A percentile compares a stretch with the other conserved stretches of the same genome.
Evolutionary conservation across 2,329 filamentous ascomycete species (phyloP).

Genomic region (Neofusicoccum cordaticola): DNA sequence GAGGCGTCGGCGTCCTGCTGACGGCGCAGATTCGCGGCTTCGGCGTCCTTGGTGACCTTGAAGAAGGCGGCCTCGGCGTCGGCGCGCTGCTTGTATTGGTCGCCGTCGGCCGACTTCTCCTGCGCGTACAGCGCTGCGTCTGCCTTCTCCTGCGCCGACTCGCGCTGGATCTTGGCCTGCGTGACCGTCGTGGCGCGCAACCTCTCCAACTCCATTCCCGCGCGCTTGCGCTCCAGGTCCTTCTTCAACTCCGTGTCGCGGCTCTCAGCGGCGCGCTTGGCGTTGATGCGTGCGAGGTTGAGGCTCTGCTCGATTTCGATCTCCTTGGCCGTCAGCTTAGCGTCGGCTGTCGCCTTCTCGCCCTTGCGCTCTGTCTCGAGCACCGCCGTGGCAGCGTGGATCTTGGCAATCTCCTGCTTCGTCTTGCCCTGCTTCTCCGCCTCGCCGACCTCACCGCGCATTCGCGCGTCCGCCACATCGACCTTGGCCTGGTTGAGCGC

Average conservation of each 20-base stretch:
- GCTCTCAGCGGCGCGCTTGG: slow-evolving; percentile 68
- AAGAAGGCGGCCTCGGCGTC: slow-evolving; percentile 54
- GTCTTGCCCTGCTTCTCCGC: slow-evolving; percentile 75
- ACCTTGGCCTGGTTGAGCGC: slow-evolving; percentile 75
- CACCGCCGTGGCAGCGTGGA: slow-evolving; percentile 80
- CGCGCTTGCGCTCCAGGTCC: slow-evolving; percentile 73
- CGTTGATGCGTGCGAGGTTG: slow-evolving; percentile 71
- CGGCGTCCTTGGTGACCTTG: slow-evolving; percentile 39
- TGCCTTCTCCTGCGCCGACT: slow-evolving; percentile 66
- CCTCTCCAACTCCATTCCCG: slow-evolving; percentile 75
- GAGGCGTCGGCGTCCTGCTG: slow-evolving; percentile 47
- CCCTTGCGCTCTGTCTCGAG: slow-evolving; percentile 81
- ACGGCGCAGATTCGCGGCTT: slow-evolving; percentile 42
- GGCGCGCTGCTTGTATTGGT: slow-evolving; percentile 60
- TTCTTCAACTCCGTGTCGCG: slow-evolving; percentile 78
- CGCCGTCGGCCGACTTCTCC: slow-evolving; percentile 49
- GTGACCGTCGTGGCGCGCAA: slow-evolving; percentile 75
- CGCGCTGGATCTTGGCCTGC: slow-evolving; percentile 67
- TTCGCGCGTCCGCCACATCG: slow-evolving; percentile 58
- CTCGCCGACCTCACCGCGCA: slow-evolving; percentile 71
- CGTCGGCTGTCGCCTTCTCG: slow-evolving; percentile 76
- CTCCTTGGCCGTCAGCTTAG: slow-evolving; percentile 69
- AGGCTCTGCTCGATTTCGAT: slow-evolving; percentile 71
- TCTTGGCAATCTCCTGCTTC: slow-evolving; percentile 84
- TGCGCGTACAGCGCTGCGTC: slow-evolving; percentile 56